phyloP scores from a whole-genome alignment of 345 rosid genomes.

The Garcia nutans region DNA sequence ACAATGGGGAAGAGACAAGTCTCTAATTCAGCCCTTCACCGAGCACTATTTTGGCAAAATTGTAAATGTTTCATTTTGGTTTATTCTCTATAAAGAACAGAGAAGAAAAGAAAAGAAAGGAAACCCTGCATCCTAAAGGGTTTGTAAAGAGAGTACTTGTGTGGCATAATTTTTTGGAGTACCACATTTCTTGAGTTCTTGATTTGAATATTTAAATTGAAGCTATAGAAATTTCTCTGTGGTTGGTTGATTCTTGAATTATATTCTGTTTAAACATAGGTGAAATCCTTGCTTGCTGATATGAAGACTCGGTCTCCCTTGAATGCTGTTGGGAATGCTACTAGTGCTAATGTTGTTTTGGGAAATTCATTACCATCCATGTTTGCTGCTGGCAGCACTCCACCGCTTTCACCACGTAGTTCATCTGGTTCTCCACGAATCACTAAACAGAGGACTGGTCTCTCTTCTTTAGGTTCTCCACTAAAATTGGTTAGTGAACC shows the following conservation, averaged over 20 bases:
- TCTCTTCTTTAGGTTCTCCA: constrained; percentile 81
- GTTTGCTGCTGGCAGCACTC: constrained; percentile 91
- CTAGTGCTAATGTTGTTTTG: constrained; percentile 48
- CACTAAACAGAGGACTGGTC: constrained; percentile 68
- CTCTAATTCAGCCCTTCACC: neutral
- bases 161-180: neutral
- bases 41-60: neutral
- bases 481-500: constrained; percentile 77
- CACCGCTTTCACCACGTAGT: constrained; percentile 95
- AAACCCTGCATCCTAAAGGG: no score
- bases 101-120: neutral
- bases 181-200: neutral
- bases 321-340: constrained; percentile 62
- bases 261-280: constrained; percentile 37
- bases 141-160: neutral
- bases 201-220: neutral
- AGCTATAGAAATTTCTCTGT: neutral
- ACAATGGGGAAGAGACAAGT: neutral
- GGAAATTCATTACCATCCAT: constrained; percentile 80
- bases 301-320: constrained; percentile 73
- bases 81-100: neutral
- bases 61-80: neutral
- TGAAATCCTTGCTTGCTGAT: constrained; percentile 64
- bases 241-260: neutral
- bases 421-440: constrained; percentile 82